A percentile compares a stretch with the other conserved stretches of the same genome.
Evolutionary conservation across 2,329 filamentous ascomycete genomes (phyloP).

Genomic region (Truncatella angustata): DNA sequence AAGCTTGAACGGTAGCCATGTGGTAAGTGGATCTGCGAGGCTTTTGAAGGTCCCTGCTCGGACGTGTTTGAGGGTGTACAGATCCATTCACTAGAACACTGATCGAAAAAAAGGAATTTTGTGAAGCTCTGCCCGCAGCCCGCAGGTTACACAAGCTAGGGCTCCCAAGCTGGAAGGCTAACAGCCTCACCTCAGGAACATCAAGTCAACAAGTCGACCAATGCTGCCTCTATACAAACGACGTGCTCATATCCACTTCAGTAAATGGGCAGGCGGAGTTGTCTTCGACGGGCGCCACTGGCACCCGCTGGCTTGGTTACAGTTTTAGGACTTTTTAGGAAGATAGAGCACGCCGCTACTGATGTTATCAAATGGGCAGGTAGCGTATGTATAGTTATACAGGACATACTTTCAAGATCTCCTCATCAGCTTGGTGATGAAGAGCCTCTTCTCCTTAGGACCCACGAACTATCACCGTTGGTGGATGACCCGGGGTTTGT

Average conservation of each 20-base stretch:
- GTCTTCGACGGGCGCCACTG: too few relatives aligned
- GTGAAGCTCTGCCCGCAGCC: background rate
- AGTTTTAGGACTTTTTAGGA: too few relatives aligned
- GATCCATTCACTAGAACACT: conserved; percentile 5
- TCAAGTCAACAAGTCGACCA: too few relatives aligned
- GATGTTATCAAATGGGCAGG: too few relatives aligned
- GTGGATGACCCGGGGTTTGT: conserved; percentile 7
- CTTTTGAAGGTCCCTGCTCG: background rate
- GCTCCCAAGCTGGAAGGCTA: background rate
- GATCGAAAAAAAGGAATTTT: conserved; percentile 2
- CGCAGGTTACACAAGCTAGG: conserved; percentile 1
- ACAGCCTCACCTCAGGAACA: background rate
- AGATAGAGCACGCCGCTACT: too few relatives aligned
- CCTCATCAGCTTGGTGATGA: background rate
- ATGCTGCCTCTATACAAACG: background rate
- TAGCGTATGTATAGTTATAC: too few relatives aligned
- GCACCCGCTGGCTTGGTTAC: too few relatives aligned
- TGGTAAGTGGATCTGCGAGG: background rate
- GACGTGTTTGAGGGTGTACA: background rate
- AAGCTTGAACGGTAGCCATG: conserved; percentile 3
- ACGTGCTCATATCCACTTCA: background rate
- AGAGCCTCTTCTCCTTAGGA: background rate
- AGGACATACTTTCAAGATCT: too few relatives aligned
- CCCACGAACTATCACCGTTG: background rate
- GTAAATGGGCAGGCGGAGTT: background rate